Percentiles rank a stretch among this genome's conserved stretches.
phyloP scores from a whole-genome alignment of 2,329 filamentous ascomycete genomes.

The Fusarium sp. region DNA sequence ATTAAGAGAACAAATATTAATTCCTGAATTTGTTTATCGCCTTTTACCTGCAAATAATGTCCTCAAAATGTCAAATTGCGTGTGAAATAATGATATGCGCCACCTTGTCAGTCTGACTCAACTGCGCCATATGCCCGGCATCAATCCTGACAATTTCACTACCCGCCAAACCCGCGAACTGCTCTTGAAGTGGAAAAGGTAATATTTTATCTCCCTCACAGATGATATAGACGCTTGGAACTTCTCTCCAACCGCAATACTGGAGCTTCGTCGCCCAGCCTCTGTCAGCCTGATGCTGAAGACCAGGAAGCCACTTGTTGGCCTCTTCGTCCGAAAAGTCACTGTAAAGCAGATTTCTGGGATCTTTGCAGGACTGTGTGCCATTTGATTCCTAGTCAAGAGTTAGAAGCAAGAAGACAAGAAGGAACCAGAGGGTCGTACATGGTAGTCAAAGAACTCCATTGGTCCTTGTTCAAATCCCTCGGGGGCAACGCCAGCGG shows the following conservation, averaged over 20 bases:
- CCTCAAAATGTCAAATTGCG: fast-evolving
- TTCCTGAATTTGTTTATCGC: fast-evolving
- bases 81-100: not conserved
- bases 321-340: not conserved
- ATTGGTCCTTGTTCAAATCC: not conserved
- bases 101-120: not conserved
- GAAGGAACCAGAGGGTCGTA: not conserved
- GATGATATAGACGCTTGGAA: not conserved
- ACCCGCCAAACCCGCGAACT: fast-evolving
- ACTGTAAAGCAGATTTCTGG: not conserved
- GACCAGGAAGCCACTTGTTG: not conserved
- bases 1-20: fast-evolving
- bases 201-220: not conserved
- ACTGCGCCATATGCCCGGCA: not conserved
- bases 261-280: not conserved
- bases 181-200: not conserved
- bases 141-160: not conserved
- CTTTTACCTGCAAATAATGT: fast-evolving
- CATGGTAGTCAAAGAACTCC: not conserved
- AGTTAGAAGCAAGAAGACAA: not conserved
- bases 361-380: not conserved
- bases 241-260: conserved; percentile 1
- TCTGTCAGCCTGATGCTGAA: not conserved
- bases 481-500: not conserved
- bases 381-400: not conserved